phyloP scores from a whole-genome alignment of 2,329 filamentous ascomycete species.

The Cryphonectria nitschkei region DNA sequence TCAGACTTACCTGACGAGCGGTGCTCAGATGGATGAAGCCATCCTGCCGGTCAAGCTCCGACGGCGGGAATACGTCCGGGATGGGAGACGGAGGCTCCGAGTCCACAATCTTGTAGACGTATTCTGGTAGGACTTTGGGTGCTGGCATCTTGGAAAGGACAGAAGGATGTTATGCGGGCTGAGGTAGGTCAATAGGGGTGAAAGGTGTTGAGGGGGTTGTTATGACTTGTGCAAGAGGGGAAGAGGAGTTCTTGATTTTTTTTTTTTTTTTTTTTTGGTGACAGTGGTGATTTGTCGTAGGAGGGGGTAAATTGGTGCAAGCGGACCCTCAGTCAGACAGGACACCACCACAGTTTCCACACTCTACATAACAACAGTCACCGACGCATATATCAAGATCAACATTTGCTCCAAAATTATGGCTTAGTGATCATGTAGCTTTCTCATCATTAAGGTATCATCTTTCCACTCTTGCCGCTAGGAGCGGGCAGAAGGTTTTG shows the following conservation, averaged over 20 bases:
- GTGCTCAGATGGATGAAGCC: constrained; percentile 67
- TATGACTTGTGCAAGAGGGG: not conserved
- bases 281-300: not conserved
- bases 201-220: not conserved
- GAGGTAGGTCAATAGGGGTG: not conserved
- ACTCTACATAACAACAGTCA: not conserved
- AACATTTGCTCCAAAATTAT: not conserved
- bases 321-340: not conserved
- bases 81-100: constrained; percentile 55
- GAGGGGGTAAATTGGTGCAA: not conserved
- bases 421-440: not conserved
- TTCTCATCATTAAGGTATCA: constrained; percentile 17
- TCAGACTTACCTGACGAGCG: constrained; percentile 51
- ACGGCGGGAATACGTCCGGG: constrained; percentile 58
- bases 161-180: not conserved
- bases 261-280: not conserved
- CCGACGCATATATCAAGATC: not conserved
- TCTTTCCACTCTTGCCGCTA: constrained; percentile 6
- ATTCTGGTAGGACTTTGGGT: constrained; percentile 43
- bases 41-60: constrained; percentile 61
- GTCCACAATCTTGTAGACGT: constrained; percentile 65
- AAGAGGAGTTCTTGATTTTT: not conserved
- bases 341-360: too few relatives aligned
- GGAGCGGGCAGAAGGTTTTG: not conserved
- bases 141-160: constrained; percentile 27